Percentiles rank a stretch among this genome's conserved stretches.
These are phyloP conservation scores for Histomonas meleagridis DNA, from an alignment of 208 protist genomes.

Conservation along the genomic window DNA sequence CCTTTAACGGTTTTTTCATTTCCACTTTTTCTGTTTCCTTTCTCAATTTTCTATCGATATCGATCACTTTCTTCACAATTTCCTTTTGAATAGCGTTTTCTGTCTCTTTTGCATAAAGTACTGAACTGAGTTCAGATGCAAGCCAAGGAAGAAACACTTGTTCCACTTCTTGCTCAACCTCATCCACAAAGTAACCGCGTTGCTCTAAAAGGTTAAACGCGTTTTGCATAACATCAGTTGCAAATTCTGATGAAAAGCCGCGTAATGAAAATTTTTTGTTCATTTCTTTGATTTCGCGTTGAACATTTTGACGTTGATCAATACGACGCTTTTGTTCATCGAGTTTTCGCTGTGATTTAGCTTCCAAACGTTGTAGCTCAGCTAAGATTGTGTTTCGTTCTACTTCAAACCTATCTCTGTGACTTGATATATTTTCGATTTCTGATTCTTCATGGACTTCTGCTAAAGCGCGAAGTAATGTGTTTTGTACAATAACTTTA, in stretches of 20 bases:
- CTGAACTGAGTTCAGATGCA: background rate
- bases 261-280: background rate
- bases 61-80: background rate
- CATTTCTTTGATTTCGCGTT: background rate
- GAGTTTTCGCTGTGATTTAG: background rate
- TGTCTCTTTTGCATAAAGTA: background rate
- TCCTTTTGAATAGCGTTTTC: background rate
- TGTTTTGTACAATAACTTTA: background rate
- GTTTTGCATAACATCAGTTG: background rate
- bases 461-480: background rate
- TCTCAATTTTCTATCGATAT: background rate
- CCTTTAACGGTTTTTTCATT: background rate
- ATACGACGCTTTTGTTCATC: background rate
- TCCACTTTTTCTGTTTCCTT: background rate
- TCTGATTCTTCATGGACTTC: conserved; percentile 23
- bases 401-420: background rate
- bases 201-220: background rate
- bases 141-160: background rate
- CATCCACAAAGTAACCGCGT: background rate
- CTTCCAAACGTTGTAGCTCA: background rate
- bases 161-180: background rate
- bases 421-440: background rate
- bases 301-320: background rate
- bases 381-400: background rate
- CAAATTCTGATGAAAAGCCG: background rate